Percentiles rank a stretch among this genome's conserved stretches.
These are phyloP conservation scores for Calonectria henricotiae DNA, from an alignment of 2,329 filamentous ascomycete genomes.

Conservation along the genomic window DNA sequence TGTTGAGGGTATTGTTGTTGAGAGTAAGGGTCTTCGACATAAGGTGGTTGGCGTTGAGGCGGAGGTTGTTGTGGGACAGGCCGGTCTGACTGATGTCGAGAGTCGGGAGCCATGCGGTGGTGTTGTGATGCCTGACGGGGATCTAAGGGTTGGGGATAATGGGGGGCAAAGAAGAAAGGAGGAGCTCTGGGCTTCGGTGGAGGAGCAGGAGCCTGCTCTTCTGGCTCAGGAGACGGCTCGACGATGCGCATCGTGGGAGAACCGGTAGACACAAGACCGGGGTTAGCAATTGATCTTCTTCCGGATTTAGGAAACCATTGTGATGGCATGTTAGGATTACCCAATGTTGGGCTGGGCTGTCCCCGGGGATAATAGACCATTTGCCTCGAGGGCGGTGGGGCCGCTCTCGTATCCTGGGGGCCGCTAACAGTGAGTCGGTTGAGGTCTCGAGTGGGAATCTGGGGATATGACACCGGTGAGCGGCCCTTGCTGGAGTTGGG, in stretches of 20 bases:
- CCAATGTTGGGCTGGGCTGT: slow-evolving; percentile 64
- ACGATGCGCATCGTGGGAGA: slow-evolving; percentile 60
- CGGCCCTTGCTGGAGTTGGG: slow-evolving; percentile 56
- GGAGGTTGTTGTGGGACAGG: slow-evolving; percentile 32
- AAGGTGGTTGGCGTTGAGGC: slow-evolving; percentile 24
- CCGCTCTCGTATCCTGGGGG: slow-evolving; percentile 29
- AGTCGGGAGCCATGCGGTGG: slow-evolving; percentile 38
- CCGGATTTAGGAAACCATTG: slow-evolving; percentile 20
- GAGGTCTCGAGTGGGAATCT: slow-evolving; percentile 51
- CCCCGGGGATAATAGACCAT: slow-evolving; percentile 57
- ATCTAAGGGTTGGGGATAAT: slow-evolving; percentile 49
- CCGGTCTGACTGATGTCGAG: slow-evolving; percentile 33
- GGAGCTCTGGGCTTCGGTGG: slow-evolving; percentile 39
- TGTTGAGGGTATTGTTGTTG: slow-evolving; percentile 43
- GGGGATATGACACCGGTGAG: slow-evolving; percentile 56
- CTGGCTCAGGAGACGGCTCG: slow-evolving; percentile 53
- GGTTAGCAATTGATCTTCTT: slow-evolving; percentile 43
- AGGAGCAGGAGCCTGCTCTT: slow-evolving; percentile 26
- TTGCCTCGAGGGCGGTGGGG: slow-evolving; percentile 56
- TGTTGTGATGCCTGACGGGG: slow-evolving; percentile 40
- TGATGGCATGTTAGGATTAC: slow-evolving; percentile 41
- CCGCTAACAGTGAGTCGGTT: slow-evolving; percentile 43
- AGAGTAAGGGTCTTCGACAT: slow-evolving; percentile 15
- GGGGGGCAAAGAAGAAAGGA: slow-evolving; percentile 48
- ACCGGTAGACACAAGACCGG: slow-evolving; percentile 47